Base-by-base conservation (phyloP, 1,284 basidiomycete species). In the Apiotrichum akiyoshidainum region DNA sequence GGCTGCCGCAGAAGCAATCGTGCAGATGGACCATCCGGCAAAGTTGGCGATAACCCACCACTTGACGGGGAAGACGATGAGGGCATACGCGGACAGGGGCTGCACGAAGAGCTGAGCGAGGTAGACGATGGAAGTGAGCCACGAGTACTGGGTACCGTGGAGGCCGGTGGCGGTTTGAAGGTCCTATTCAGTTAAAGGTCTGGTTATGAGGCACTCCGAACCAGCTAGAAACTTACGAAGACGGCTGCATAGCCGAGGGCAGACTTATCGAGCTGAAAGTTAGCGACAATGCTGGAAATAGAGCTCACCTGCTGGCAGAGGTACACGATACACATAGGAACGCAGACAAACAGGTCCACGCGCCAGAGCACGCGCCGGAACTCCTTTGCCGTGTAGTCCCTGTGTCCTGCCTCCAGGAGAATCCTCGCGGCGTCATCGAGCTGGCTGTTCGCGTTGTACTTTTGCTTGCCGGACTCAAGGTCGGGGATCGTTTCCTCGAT, bases 171-270 rank as follows among this genome's bases (percentile, higher is more conserved):
- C 57, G 39, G 57, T 57, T 26, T 50, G 52, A 8, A 59, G 54
- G 46, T 55, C 26, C 26, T 31, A 7, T 7, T 31, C 7, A 7
- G 26, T 31, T 31, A 31, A 7, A 31, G 3, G 7, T 31, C 26
- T 7, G 26, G 26, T 31, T 31, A 31, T 31, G n/a, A n/a, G n/a
- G n/a, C n/a, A n/a, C n/a, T n/a, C n/a, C n/a, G n/a, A n/a, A n/a
- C n/a, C n/a, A n/a, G n/a, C n/a, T n/a, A n/a, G 26, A 31, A 3
- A 31, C 26, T 31, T 31, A 31, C 50, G 58, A 78, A 77, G n/a
- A 77, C 71, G 35, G 76, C 74, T 21, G 76, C 69, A 58, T 72
- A 76, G 5, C 69, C 70, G 12, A 76, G 66, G 16, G 69, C 65
- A 1, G 69, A 68, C 55, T 78, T 78, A 68, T 78, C 76, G 21